Base-by-base conservation (phyloP, 306 rosid genomes). In the Arachis hypogaea region DNA sequence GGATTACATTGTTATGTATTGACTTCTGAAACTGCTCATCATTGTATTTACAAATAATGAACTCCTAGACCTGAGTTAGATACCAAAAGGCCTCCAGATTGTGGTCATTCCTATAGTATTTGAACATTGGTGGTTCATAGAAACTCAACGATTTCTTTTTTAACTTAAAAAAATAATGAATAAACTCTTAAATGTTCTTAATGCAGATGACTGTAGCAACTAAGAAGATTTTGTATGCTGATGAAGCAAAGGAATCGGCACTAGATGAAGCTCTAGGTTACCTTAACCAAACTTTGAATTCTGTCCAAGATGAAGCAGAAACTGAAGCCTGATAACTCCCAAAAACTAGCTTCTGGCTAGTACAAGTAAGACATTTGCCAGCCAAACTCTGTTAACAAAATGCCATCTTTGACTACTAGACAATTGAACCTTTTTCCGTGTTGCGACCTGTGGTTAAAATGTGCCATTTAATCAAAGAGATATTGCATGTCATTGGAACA, bases 201-300 rank as follows among this genome's bases (percentile, higher is more conserved):
- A 9, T 81, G 84, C 93, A 91, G 98, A 85, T 94, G 87, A 62
- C 89, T 30, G 75, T 88, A 65, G 97, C 92, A 74, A 66, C 89
- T 41, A 89, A 88, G 87, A 91, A 85, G 90, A 86, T 94, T 58
- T 57, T 94, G 66, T 94, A 91, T 79, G 97, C 97, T 18, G 90
- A 85, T 55, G 97, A 94, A 69, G 90, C 92, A 22, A 86, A 89
- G 72, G 96, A 89, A 80, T 91, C 97, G 1, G 92, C 97, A 42
- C 81, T 94, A 22, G 84, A 88, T 38, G 90, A 89, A 79, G 97
- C 98, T 63, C 96, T 86, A 77, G 94, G 86, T 14, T 89, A 84
- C 77, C 86, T 92, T 18, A 41, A 76, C 78, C 81, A 81, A 62
- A 60, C 78, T 11, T 30, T 65, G 76, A 77, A 82, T 47, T 73